Conservation (phyloP, 257 asterid genomes). For the Ilex asprella region DNA sequence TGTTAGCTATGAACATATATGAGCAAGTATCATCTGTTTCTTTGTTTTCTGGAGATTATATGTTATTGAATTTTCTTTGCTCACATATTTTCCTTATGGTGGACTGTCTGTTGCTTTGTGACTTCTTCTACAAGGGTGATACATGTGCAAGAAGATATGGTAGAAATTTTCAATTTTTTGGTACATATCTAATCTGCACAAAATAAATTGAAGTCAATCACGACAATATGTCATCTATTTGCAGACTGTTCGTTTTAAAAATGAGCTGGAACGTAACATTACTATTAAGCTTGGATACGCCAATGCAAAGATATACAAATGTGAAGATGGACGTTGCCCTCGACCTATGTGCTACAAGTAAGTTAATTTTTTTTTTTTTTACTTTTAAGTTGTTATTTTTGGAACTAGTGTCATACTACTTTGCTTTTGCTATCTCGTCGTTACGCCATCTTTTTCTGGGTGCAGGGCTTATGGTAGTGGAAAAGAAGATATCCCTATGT, state of each 20-base stretch:
- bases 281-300: slow-evolving; percentile 17
- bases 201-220: not conserved
- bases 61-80: too few relatives aligned
- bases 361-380: not conserved
- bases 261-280: slow-evolving; percentile 16
- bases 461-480: slow-evolving; percentile 18
- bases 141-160: too few relatives aligned
- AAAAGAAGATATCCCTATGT: slow-evolving; percentile 41
- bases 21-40: too few relatives aligned
- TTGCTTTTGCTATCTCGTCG: not conserved
- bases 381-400: not conserved
- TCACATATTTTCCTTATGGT: too few relatives aligned
- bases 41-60: too few relatives aligned
- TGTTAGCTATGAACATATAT: too few relatives aligned
- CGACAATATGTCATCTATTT: not conserved
- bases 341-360: slow-evolving; percentile 14
- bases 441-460: not conserved
- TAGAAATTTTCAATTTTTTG: not conserved
- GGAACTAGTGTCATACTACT: not conserved
- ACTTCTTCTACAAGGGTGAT: too few relatives aligned
- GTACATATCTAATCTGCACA: not conserved
- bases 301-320: slow-evolving; percentile 16
- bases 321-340: slow-evolving; percentile 17
- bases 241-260: slow-evolving; percentile 18
- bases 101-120: too few relatives aligned